phyloP scores from a whole-genome alignment of 2,329 filamentous ascomycete species.

The Beauveria brongniartii region DNA sequence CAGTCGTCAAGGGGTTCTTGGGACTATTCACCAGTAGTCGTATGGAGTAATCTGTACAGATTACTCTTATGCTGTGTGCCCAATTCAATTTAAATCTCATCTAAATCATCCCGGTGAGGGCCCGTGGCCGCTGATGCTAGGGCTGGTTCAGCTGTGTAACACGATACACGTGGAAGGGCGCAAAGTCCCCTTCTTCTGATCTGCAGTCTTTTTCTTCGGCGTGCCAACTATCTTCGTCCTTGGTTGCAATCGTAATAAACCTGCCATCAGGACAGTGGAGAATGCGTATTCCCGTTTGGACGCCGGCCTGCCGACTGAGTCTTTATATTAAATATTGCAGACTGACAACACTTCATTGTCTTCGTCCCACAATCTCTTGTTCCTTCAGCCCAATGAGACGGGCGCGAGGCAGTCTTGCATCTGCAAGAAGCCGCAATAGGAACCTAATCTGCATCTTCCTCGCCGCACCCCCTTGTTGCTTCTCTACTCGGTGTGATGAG shows the following conservation, averaged over 20 bases:
- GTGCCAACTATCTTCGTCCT: background rate
- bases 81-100: conserved; percentile 1
- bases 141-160: background rate
- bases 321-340: background rate
- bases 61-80: background rate
- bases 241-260: background rate
- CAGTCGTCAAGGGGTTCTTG: background rate
- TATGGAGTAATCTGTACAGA: no score
- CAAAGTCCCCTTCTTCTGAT: background rate
- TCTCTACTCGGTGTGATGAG: background rate
- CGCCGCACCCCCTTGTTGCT: background rate
- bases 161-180: background rate
- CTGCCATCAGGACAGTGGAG: no score
- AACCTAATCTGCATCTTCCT: background rate
- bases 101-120: background rate
- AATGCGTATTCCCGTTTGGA: background rate
- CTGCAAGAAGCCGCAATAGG: conserved; percentile 1
- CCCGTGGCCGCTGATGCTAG: background rate
- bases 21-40: background rate
- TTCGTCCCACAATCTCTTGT: background rate
- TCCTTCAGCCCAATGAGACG: background rate
- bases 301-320: background rate
- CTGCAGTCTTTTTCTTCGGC: background rate
- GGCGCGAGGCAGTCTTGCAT: background rate
- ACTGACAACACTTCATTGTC: background rate